phyloP scores from a whole-genome alignment of 1,139 yeast genomes.

The Pichia sp. region DNA sequence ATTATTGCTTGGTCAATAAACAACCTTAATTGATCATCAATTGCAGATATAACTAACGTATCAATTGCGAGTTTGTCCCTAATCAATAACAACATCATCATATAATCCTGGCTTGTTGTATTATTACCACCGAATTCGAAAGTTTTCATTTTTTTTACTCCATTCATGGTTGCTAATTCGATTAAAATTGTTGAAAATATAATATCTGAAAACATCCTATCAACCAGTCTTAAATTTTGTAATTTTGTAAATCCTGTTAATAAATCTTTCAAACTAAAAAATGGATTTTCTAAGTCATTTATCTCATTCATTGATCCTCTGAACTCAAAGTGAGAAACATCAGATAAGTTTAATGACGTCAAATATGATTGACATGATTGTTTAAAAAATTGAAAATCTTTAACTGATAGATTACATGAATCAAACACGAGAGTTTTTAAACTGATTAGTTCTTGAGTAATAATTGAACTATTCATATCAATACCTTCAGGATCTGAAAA shows the following conservation, averaged over 20 bases:
- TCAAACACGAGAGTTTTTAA: background rate
- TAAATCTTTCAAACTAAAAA: background rate
- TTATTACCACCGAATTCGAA: background rate
- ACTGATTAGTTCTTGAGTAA: background rate
- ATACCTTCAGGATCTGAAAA: too few relatives aligned
- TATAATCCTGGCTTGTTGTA: background rate
- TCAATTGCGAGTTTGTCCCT: constrained; percentile 3
- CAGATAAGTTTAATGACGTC: background rate
- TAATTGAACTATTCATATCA: background rate
- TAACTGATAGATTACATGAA: background rate
- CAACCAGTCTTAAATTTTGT: background rate
- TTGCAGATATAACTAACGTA: background rate
- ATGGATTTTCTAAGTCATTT: background rate
- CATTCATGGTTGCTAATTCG: constrained; percentile 2
- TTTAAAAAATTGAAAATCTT: background rate
- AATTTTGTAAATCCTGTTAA: background rate
- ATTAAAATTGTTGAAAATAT: background rate
- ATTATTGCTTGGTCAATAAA: background rate
- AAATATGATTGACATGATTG: background rate
- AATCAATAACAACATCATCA: constrained; percentile 1
- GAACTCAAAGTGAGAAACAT: background rate
- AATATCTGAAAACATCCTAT: too few relatives aligned
- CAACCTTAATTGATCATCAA: background rate
- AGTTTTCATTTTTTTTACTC: background rate
- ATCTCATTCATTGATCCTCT: background rate